Conservation (phyloP, 2,329 filamentous ascomycete species). For the Teratosphaeria nubilosa region DNA sequence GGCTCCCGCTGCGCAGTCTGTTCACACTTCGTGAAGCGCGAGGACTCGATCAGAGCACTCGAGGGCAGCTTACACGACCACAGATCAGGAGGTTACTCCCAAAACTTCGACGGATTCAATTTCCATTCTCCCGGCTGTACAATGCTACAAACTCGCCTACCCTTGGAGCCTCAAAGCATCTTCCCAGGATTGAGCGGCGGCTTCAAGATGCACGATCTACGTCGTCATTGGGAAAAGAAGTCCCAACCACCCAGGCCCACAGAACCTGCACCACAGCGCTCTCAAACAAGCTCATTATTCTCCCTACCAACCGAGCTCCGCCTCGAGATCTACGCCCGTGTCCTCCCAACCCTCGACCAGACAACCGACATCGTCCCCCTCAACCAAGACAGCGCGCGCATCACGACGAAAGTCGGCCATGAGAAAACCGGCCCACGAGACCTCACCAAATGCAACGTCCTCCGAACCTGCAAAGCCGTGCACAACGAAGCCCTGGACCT, state of each 20-base stretch:
- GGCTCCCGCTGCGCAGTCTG: conserved; percentile 22
- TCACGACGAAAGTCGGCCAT: conserved; percentile 16
- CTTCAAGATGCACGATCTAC: conserved; percentile 8
- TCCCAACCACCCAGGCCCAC: not conserved
- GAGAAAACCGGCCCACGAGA: conserved; percentile 21
- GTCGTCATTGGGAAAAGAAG: conserved; percentile 5
- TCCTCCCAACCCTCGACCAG: conserved; percentile 23
- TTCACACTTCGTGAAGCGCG: conserved; percentile 17
- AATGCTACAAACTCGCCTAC: conserved; percentile 17
- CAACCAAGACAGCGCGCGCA: conserved; percentile 16
- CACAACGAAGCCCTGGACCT: conserved; percentile 34
- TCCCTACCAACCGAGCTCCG: conserved; percentile 50
- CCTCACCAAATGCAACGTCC: conserved; percentile 32
- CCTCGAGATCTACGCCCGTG: conserved; percentile 45
- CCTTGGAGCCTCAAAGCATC: conserved; percentile 12
- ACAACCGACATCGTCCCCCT: conserved; percentile 16
- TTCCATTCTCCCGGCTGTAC: conserved; percentile 18
- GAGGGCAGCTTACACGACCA: conserved; percentile 1
- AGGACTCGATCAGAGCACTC: conserved; percentile 13
- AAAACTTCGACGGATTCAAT: conserved; percentile 5
- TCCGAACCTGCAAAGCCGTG: conserved; percentile 32
- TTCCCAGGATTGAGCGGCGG: conserved; percentile 4
- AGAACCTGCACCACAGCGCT: not conserved
- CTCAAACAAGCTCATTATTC: conserved; percentile 26
- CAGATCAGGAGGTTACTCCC: not conserved